Percentiles rank a stretch among this genome's conserved stretches.
Evolutionary conservation across 306 rosid genomes (phyloP).

Genomic region (Begonia fuchsioides): DNA sequence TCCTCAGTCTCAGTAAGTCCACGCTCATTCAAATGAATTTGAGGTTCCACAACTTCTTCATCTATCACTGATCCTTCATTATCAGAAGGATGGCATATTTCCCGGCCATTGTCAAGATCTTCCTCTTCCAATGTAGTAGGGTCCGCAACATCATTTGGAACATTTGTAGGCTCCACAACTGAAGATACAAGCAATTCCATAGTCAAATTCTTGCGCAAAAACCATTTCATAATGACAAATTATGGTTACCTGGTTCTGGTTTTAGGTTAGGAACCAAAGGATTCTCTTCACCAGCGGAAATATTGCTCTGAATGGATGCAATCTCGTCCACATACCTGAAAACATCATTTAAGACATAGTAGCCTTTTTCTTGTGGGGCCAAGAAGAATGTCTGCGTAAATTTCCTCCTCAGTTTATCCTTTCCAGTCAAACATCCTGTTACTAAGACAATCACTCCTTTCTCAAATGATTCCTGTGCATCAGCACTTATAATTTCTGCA

Average conservation of each 20-base stretch:
- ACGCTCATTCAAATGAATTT: conserved; percentile 23
- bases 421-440: conserved; percentile 91
- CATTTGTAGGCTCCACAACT: conserved; percentile 39
- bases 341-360: conserved; percentile 83
- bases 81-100: conserved; percentile 59
- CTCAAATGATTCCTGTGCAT: conserved; percentile 80
- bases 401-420: conserved; percentile 65
- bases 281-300: conserved; percentile 40
- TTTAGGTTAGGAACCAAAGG: conserved; percentile 21
- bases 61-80: conserved; percentile 51
- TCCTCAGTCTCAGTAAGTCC: conserved; percentile 26
- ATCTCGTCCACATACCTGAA: conserved; percentile 76
- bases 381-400: conserved; percentile 88
- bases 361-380: conserved; percentile 95
- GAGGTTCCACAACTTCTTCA: conserved; percentile 44
- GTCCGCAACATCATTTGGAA: conserved; percentile 46
- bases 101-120: conserved; percentile 37
- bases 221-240: background rate
- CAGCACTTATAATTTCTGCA: conserved; percentile 89
- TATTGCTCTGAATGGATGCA: conserved; percentile 22
- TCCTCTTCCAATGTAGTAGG: conserved; percentile 42
- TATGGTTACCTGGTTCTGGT: conserved; percentile 56
- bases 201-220: conserved; percentile 2
- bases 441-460: conserved; percentile 92
- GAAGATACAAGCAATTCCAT: conserved; percentile 13